Evolutionary conservation across 768 basidiomycete species (phyloP).

Genomic region (Suillus clintonianus): DNA sequence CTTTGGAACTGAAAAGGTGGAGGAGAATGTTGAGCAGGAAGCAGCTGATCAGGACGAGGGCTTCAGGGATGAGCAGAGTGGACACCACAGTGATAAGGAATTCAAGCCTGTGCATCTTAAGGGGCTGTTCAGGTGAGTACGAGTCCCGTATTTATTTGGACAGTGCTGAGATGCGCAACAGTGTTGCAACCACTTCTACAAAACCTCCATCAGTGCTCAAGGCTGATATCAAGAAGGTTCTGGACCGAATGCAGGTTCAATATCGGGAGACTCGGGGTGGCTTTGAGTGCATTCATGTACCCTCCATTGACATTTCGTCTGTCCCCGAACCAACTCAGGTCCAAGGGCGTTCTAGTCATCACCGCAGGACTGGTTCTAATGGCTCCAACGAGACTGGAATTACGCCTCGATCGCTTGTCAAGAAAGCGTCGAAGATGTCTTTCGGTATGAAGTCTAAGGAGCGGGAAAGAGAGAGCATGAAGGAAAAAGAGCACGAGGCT

Average conservation of each 20-base stretch:
- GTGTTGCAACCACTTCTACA: slow-evolving; percentile 94
- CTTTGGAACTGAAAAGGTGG: slow-evolving; percentile 55
- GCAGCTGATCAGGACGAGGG: slow-evolving; percentile 41
- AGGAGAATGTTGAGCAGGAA: slow-evolving; percentile 46
- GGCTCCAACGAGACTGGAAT: slow-evolving; percentile 54
- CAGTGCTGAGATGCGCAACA: slow-evolving; percentile 27
- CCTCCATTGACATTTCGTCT: slow-evolving; percentile 88
- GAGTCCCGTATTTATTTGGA: slow-evolving; percentile 2
- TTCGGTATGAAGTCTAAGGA: slow-evolving; percentile 67
- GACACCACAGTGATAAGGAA: slow-evolving; percentile 62
- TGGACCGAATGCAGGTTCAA: slow-evolving; percentile 94
- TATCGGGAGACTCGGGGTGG: slow-evolving; percentile 89
- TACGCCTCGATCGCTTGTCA: slow-evolving; percentile 57
- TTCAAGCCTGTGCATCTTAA: slow-evolving; percentile 96
- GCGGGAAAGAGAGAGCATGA: slow-evolving; percentile 45
- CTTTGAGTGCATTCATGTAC: slow-evolving; percentile 94
- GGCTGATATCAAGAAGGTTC: slow-evolving; percentile 79
- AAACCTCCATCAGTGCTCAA: slow-evolving; percentile 82
- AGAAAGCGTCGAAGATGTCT: slow-evolving; percentile 79
- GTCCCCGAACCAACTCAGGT: slow-evolving; percentile 47
- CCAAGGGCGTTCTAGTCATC: slow-evolving; percentile 30
- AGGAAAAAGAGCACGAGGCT: slow-evolving; percentile 42
- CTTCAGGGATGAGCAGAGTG: slow-evolving; percentile 51
- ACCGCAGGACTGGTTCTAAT: slow-evolving; percentile 46
- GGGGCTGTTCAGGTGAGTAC: slow-evolving; percentile 84